Percentiles rank a stretch among this genome's conserved stretches.
These are phyloP conservation scores for Nelumbo lutea DNA, from an alignment of 164 flowering plant species.

Conservation along the genomic window DNA sequence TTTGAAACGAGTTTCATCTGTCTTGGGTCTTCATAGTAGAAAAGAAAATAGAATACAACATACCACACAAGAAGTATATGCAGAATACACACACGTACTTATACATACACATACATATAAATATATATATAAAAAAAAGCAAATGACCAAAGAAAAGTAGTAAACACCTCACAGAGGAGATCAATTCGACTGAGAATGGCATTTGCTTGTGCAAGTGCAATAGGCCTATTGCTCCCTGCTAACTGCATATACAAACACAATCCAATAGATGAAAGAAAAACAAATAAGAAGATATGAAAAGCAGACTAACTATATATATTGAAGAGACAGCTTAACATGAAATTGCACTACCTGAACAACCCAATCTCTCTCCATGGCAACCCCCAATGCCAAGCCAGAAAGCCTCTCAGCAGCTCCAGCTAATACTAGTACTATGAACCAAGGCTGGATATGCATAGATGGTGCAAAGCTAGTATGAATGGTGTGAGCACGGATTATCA, in stretches of 20 bases:
- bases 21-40: not conserved
- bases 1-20: not conserved
- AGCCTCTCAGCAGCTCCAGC: conserved; percentile 89
- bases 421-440: conserved; percentile 75
- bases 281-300: not conserved
- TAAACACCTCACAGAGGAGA: conserved; percentile 83
- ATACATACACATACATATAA: too few relatives aligned
- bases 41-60: not conserved
- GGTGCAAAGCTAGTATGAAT: conserved; percentile 35
- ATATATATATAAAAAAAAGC: not conserved
- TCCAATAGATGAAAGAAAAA: not conserved
- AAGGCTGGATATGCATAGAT: conserved; percentile 70
- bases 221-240: conserved; percentile 83
- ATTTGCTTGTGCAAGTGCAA: conserved; percentile 96
- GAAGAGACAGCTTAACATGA: not conserved
- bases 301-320: not conserved
- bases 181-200: conserved; percentile 83
- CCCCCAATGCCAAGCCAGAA: conserved; percentile 82
- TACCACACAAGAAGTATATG: not conserved
- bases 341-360: conserved; percentile 71
- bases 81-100: too few relatives aligned
- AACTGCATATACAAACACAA: conserved; percentile 41
- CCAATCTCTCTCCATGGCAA: conserved; percentile 98
- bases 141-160: conserved; percentile 1
- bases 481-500: conserved; percentile 81